Evolutionary conservation across 2,329 filamentous ascomycete genomes (phyloP).

Genomic region (Pyrenochaeta sp.): DNA sequence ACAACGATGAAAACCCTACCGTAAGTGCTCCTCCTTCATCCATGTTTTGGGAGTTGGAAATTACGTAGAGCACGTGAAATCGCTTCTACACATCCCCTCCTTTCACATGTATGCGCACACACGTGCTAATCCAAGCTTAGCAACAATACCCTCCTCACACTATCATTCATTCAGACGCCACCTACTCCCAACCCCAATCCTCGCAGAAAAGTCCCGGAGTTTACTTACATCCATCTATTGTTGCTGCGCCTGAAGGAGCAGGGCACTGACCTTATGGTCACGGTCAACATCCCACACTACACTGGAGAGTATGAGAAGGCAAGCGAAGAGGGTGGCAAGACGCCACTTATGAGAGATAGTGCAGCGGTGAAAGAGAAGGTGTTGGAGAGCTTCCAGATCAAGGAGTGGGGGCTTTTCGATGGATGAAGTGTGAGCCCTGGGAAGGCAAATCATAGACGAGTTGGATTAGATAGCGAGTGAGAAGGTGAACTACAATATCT

Average conservation of each 20-base stretch:
- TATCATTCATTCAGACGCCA: conserved; percentile 68
- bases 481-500: no score
- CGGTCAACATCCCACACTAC: conserved; percentile 88
- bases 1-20: conserved; percentile 45
- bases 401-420: conserved; percentile 80
- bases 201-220: conserved; percentile 54
- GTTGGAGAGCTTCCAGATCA: conserved; percentile 77
- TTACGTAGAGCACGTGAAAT: conserved; percentile 3
- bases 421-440: no score
- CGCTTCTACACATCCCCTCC: background rate
- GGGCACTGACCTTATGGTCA: conserved; percentile 82
- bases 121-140: conserved; percentile 26
- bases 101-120: background rate
- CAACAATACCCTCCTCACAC: conserved; percentile 69
- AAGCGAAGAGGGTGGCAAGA: conserved; percentile 64
- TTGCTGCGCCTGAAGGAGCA: conserved; percentile 79
- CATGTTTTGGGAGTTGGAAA: background rate
- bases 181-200: conserved; percentile 42
- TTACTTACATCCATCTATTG: conserved; percentile 79
- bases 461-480: no score
- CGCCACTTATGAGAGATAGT: conserved; percentile 68
- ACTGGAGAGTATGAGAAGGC: conserved; percentile 76
- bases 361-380: conserved; percentile 74
- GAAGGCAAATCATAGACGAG: no score
- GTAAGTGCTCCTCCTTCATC: conserved; percentile 38